phyloP scores from a whole-genome alignment of 352 stramenopile genomes.

The Phytophthora nicotianae region DNA sequence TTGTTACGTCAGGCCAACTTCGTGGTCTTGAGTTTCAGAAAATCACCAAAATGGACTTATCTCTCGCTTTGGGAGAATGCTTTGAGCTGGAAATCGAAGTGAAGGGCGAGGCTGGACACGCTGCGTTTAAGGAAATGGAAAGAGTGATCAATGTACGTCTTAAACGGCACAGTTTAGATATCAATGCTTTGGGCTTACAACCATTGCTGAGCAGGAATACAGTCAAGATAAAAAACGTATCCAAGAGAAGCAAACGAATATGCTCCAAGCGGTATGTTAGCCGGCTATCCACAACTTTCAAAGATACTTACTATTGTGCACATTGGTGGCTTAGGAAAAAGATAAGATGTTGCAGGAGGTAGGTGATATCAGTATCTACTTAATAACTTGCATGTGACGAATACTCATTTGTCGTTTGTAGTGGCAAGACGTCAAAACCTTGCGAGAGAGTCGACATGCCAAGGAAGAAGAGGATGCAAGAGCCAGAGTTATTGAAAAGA shows the following conservation, averaged over 20 bases:
- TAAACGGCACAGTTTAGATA: background rate
- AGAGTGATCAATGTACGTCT: constrained; percentile 42
- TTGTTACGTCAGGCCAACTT: constrained; percentile 65
- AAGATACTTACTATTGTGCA: background rate
- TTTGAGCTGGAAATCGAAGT: constrained; percentile 83
- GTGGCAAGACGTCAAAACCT: constrained; percentile 51
- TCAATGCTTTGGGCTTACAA: background rate
- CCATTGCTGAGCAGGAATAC: constrained; percentile 28
- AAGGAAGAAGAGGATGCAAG: constrained; percentile 36
- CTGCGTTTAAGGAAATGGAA: constrained; percentile 52
- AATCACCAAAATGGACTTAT: constrained; percentile 89
- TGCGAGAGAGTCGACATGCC: constrained; percentile 38
- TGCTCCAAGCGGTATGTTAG: constrained; percentile 36
- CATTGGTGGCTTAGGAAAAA: constrained; percentile 30
- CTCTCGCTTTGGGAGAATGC: constrained; percentile 79
- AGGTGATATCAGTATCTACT: background rate
- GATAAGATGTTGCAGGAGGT: constrained; percentile 48
- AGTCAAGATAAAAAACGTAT: constrained; percentile 36
- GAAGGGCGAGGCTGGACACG: constrained; percentile 46
- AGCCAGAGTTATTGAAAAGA: constrained; percentile 42
- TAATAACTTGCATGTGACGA: background rate
- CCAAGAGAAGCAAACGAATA: constrained; percentile 32
- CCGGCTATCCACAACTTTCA: background rate
- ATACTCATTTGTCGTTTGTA: constrained; percentile 18
- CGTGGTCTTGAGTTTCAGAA: constrained; percentile 80